A percentile compares a stretch with the other conserved stretches of the same genome.
Conservation (phyloP, 2,329 filamentous ascomycete species). For the Cadophora sp. region DNA sequence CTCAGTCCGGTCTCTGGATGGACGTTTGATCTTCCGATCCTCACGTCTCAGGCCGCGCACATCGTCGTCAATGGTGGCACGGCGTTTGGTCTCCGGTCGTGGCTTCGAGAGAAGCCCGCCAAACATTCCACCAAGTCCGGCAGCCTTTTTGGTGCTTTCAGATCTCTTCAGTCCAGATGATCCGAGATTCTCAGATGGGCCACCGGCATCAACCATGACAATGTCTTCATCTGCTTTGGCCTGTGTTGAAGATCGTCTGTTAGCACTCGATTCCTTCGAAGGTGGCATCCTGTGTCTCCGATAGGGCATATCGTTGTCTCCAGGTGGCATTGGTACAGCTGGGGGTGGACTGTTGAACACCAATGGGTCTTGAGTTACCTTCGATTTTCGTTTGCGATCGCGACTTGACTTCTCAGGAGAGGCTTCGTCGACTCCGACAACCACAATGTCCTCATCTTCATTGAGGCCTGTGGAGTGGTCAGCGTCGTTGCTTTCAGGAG, state of each 20-base stretch:
- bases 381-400: constrained; percentile 50
- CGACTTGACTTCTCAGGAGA: constrained; percentile 56
- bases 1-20: constrained; percentile 45
- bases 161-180: constrained; percentile 58
- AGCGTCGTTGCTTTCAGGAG: constrained; percentile 24
- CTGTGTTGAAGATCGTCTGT: constrained; percentile 62
- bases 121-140: constrained; percentile 66
- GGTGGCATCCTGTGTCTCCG: constrained; percentile 38
- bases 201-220: constrained; percentile 61
- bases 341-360: constrained; percentile 37
- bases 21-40: constrained; percentile 47
- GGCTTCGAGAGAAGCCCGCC: constrained; percentile 60
- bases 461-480: constrained; percentile 39
- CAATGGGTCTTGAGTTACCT: constrained; percentile 48
- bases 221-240: constrained; percentile 69
- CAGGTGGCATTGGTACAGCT: constrained; percentile 44
- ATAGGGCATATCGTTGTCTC: constrained; percentile 39
- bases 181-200: constrained; percentile 49
- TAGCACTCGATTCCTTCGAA: constrained; percentile 45
- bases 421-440: constrained; percentile 52
- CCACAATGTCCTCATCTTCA: constrained; percentile 59
- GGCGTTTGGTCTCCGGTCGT: constrained; percentile 55
- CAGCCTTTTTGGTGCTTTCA: constrained; percentile 65
- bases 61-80: constrained; percentile 60
- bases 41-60: constrained; percentile 43